Evolutionary conservation across 2,329 filamentous ascomycete genomes (phyloP).

Genomic region (Xylaria sp.): DNA sequence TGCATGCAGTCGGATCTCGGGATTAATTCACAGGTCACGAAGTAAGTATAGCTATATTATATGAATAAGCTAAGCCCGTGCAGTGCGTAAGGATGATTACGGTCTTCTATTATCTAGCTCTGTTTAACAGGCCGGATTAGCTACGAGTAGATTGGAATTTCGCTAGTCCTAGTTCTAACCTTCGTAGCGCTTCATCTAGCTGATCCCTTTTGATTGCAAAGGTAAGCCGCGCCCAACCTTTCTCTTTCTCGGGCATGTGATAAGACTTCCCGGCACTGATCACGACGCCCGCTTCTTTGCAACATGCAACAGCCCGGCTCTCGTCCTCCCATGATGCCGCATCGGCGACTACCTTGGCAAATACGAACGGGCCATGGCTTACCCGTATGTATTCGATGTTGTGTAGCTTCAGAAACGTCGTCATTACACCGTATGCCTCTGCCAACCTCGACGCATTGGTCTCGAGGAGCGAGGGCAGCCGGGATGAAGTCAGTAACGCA

Average conservation of each 20-base stretch:
- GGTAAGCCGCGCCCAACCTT: conserved; percentile 30
- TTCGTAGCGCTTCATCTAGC: conserved; percentile 13
- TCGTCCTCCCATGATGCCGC: conserved; percentile 25
- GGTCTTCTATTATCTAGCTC: no score
- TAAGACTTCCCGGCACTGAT: conserved; percentile 18
- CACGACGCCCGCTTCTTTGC: conserved; percentile 51
- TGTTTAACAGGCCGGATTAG: no score
- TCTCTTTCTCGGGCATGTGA: conserved; percentile 22
- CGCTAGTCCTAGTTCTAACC: no score
- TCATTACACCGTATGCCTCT: conserved; percentile 15
- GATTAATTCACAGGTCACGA: no score
- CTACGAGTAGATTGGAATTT: no score
- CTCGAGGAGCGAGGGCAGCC: conserved; percentile 6
- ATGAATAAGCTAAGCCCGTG: no score
- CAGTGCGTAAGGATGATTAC: no score
- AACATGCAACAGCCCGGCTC: background rate
- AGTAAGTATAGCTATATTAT: no score
- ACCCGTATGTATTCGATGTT: conserved; percentile 18
- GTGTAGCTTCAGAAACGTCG: background rate
- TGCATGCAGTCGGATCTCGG: no score
- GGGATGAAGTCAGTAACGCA: conserved; percentile 15
- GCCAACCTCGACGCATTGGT: conserved; percentile 15
- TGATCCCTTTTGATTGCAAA: conserved; percentile 15
- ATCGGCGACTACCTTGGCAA: conserved; percentile 7
- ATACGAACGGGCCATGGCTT: conserved; percentile 6